Evolutionary conservation across 139 green algal species (phyloP).

Genomic region (Pseudopediastrum boryanum): DNA sequence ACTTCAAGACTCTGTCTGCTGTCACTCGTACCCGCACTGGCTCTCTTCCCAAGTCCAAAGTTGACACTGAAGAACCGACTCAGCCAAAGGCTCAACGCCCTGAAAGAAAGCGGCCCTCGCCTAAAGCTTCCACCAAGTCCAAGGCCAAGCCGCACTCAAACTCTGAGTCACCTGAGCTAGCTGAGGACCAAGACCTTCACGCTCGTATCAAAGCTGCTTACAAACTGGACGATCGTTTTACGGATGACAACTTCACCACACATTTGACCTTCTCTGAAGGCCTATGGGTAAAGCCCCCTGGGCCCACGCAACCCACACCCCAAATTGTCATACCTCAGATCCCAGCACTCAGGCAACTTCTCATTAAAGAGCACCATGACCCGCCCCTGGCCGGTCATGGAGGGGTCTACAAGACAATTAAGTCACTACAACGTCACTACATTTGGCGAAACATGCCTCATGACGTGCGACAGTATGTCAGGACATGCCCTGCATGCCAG

Average conservation of each 20-base stretch:
- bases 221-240: neutral
- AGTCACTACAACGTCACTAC: neutral
- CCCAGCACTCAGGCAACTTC: neutral
- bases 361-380: slow-evolving; percentile 16
- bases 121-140: no score
- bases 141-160: no score
- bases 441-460: slow-evolving; percentile 9
- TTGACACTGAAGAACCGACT: no score
- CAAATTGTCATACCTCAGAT: neutral
- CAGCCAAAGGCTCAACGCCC: no score
- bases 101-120: no score
- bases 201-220: neutral
- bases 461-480: neutral
- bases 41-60: no score
- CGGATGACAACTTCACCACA: neutral
- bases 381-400: slow-evolving; percentile 1
- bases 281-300: neutral
- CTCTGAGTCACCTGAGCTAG: no score
- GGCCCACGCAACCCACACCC: neutral
- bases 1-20: neutral
- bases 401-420: slow-evolving; percentile 1
- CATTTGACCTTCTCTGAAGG: neutral
- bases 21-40: no score
- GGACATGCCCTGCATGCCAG: neutral
- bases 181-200: no score